Evolutionary conservation across 768 basidiomycete species (phyloP).

Genomic region (Trametes maxima): DNA sequence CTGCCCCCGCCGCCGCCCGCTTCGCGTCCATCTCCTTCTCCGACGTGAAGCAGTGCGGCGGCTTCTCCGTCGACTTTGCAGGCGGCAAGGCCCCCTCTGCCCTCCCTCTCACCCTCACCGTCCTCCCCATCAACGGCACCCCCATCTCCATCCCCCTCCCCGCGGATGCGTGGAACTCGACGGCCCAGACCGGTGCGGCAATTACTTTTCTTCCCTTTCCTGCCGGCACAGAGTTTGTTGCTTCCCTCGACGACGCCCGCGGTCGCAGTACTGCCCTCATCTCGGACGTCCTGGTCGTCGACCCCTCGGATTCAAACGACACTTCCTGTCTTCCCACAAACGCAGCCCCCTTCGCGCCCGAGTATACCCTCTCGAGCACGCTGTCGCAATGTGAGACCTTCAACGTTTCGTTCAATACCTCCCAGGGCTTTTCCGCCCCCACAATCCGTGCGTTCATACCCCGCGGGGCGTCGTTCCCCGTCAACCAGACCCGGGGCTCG

Average conservation of each 20-base stretch:
- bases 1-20: conserved; percentile 30
- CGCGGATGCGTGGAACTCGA: conserved; percentile 37
- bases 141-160: conserved; percentile 52
- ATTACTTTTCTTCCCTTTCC: conserved; percentile 56
- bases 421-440: conserved; percentile 39
- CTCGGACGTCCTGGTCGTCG: conserved; percentile 52
- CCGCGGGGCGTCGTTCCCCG: conserved; percentile 27
- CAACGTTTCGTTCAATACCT: conserved; percentile 44
- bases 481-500: conserved; percentile 24
- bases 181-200: conserved; percentile 43
- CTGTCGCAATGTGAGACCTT: conserved; percentile 54
- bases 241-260: conserved; percentile 51
- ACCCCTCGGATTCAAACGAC: conserved; percentile 40
- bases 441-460: conserved; percentile 41
- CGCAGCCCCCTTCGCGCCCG: conserved; percentile 15
- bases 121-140: conserved; percentile 56
- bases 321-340: conserved; percentile 42
- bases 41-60: conserved; percentile 54
- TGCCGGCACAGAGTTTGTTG: conserved; percentile 52
- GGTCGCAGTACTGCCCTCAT: conserved; percentile 44
- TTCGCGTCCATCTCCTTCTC: conserved; percentile 40
- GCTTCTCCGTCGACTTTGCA: conserved; percentile 47
- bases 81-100: conserved; percentile 40
- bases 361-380: conserved; percentile 38
- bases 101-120: conserved; percentile 47